phyloP scores from a whole-genome alignment of 2,329 filamentous ascomycete genomes.

The Aspergillus transmontanensis region DNA sequence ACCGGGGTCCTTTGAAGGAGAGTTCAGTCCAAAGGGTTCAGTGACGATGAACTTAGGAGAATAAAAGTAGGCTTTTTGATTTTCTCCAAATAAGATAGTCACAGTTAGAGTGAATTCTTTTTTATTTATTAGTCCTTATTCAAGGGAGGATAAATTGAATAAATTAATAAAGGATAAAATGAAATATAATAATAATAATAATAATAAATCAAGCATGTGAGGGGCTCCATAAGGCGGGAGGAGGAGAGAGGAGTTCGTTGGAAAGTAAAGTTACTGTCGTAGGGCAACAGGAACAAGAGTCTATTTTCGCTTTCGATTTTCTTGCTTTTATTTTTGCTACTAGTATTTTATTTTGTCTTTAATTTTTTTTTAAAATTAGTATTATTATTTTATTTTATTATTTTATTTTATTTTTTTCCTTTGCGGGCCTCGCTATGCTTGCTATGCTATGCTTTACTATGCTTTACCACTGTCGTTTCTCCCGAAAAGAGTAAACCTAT shows the following conservation, averaged over 20 bases:
- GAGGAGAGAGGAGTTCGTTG: constrained; percentile 9
- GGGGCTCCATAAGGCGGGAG: constrained; percentile 4
- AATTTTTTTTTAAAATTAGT: neutral
- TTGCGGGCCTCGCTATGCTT: neutral
- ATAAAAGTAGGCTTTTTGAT: constrained; percentile 5
- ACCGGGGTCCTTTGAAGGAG: constrained; percentile 1
- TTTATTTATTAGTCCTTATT: neutral
- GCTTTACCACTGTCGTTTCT: constrained; percentile 8
- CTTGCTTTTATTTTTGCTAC: neutral
- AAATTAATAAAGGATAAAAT: constrained; percentile 6
- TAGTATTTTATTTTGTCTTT: neutral
- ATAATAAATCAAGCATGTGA: neutral
- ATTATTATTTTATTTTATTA: neutral
- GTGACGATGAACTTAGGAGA: constrained; percentile 11
- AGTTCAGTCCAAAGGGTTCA: neutral
- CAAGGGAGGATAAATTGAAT: constrained; percentile 2
- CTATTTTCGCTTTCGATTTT: constrained; percentile 7
- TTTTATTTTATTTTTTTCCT: neutral
- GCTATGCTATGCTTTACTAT: neutral
- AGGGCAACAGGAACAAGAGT: constrained; percentile 6
- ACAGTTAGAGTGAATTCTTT: neutral
- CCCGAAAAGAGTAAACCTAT: constrained; percentile 16
- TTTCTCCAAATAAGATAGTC: neutral
- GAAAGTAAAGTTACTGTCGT: constrained; percentile 7
- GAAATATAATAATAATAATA: neutral